These are phyloP conservation scores for Purpureocillium takamizusanense DNA, from an alignment of 2,329 filamentous ascomycete species.

Conservation along the genomic window DNA sequence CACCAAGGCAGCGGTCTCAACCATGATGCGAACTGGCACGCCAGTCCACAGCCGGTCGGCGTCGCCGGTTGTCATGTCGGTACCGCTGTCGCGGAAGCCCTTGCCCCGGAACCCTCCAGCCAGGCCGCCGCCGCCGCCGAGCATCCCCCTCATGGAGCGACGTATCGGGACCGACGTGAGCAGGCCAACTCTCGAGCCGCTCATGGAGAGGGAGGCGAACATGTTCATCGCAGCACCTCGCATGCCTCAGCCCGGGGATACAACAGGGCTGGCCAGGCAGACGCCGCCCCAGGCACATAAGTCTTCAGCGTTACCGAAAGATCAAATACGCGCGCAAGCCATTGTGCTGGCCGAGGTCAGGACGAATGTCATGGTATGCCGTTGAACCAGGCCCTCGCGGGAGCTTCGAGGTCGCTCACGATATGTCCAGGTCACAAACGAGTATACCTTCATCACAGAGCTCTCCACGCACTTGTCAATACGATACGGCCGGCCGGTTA, in stretches of 20 bases:
- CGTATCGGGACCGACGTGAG: constrained; percentile 10
- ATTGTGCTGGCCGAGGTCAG: constrained; percentile 47
- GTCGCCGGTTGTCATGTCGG: too few species aligned
- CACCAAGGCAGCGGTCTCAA: too few species aligned
- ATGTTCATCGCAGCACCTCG: constrained; percentile 8
- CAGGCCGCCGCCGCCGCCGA: neutral
- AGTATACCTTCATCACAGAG: constrained; percentile 65
- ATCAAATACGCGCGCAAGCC: constrained; percentile 43
- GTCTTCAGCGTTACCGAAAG: constrained; percentile 18
- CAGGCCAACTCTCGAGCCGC: constrained; percentile 17
- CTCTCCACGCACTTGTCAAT: constrained; percentile 64
- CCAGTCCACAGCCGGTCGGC: too few species aligned
- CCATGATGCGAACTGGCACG: too few species aligned
- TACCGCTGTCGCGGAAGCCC: neutral
- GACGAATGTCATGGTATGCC: constrained; percentile 20
- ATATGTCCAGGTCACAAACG: constrained; percentile 55
- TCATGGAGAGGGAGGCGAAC: constrained; percentile 17
- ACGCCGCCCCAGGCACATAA: constrained; percentile 9
- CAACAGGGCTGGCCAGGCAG: constrained; percentile 3
- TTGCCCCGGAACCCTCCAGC: neutral
- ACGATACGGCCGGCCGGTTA: constrained; percentile 66
- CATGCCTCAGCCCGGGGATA: constrained; percentile 7
- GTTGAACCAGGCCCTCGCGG: too few species aligned
- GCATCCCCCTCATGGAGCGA: constrained; percentile 7
- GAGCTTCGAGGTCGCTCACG: too few species aligned